Evolutionary conservation across 2,329 filamentous ascomycete species (phyloP).

Genomic region (Xylariaceae sp.): DNA sequence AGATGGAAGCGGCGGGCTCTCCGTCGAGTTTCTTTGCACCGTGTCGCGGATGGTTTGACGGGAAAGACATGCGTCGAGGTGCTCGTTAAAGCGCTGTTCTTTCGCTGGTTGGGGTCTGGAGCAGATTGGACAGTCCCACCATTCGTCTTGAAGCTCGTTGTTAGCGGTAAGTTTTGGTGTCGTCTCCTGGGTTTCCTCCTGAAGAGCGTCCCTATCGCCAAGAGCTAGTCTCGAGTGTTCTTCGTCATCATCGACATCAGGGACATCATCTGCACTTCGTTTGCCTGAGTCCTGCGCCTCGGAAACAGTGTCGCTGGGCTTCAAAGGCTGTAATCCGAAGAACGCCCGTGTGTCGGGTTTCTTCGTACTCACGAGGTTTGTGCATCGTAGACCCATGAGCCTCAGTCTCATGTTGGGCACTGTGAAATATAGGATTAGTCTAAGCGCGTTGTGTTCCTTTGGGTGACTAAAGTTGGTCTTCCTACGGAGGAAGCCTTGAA

Average conservation of each 20-base stretch:
- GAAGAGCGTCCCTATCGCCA: not conserved
- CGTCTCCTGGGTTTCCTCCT: constrained; percentile 30
- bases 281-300: constrained; percentile 24
- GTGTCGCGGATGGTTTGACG: constrained; percentile 80
- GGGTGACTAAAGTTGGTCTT: too few relatives aligned
- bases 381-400: constrained; percentile 85
- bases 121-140: constrained; percentile 90
- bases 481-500: too few relatives aligned
- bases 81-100: constrained; percentile 78
- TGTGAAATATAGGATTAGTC: constrained; percentile 2
- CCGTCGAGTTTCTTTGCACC: constrained; percentile 52
- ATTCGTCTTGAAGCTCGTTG: constrained; percentile 37
- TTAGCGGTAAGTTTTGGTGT: not conserved
- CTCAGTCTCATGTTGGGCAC: constrained; percentile 72
- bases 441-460: too few relatives aligned
- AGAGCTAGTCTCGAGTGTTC: constrained; percentile 38
- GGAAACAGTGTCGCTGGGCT: constrained; percentile 18
- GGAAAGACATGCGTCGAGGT: constrained; percentile 90
- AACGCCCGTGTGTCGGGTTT: constrained; percentile 74
- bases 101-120: constrained; percentile 68
- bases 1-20: constrained; percentile 16
- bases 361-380: constrained; percentile 80
- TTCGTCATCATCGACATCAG: constrained; percentile 19
- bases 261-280: constrained; percentile 50
- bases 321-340: constrained; percentile 60